These are phyloP conservation scores for Eucalyptus sp. DNA, from an alignment of 345 rosid species.

Conservation along the genomic window DNA sequence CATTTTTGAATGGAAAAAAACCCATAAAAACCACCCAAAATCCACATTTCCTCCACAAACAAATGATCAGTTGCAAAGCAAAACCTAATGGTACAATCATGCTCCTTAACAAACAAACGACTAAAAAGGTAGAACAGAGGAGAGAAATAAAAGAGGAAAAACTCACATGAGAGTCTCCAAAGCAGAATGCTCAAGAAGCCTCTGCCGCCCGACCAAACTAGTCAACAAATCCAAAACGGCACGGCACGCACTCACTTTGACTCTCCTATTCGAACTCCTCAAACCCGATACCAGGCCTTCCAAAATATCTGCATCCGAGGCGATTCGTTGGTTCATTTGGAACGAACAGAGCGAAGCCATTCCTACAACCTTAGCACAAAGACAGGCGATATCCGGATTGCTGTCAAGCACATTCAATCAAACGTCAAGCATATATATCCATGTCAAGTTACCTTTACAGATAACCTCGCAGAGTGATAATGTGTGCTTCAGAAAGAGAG, in stretches of 20 bases:
- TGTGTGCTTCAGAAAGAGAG: neutral
- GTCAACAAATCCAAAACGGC: constrained; percentile 41
- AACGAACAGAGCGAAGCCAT: constrained; percentile 20
- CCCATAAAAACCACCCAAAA: neutral
- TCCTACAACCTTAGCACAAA: constrained; percentile 28
- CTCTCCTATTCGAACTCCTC: neutral
- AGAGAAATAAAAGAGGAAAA: neutral
- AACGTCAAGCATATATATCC: neutral
- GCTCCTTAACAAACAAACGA: neutral
- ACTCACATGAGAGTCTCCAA: constrained; percentile 33
- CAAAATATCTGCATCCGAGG: constrained; percentile 21
- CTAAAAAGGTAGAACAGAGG: neutral
- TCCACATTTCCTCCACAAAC: neutral
- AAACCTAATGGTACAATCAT: neutral
- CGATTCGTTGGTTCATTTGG: constrained; percentile 24
- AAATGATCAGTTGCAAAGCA: neutral
- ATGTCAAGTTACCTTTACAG: neutral
- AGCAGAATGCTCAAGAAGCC: constrained; percentile 24
- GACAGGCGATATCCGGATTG: constrained; percentile 8
- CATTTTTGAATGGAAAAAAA: neutral
- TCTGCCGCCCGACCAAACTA: constrained; percentile 23
- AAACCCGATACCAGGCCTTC: constrained; percentile 13
- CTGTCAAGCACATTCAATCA: neutral
- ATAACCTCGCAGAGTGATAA: neutral
- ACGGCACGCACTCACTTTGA: constrained; percentile 23